Conservation (phyloP, 768 basidiomycete genomes). For the Mycena rosella region DNA sequence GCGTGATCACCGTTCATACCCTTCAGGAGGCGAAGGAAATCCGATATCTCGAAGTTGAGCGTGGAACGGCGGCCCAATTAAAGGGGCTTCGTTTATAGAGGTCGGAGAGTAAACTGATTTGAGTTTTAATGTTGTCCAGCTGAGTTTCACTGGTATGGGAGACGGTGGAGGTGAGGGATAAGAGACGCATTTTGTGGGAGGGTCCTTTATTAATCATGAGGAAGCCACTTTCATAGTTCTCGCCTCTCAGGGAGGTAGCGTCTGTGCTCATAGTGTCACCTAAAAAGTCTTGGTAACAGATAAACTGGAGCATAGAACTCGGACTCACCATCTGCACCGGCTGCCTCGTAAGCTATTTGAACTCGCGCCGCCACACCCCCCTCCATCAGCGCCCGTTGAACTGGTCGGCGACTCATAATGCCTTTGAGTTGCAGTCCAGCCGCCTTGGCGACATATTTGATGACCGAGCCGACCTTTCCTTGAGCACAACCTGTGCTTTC, state of each 20-base stretch:
- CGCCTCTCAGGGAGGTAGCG: conserved; percentile 1
- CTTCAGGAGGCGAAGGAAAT: conserved; percentile 20
- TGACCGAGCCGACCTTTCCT: background rate
- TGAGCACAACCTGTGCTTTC: background rate
- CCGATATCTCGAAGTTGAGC: conserved; percentile 9
- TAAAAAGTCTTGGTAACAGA: background rate
- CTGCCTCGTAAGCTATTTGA: conserved; percentile 30
- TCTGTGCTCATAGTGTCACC: conserved; percentile 4
- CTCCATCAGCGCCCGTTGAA: conserved; percentile 25
- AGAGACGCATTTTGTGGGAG: conserved; percentile 5
- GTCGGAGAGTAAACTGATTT: background rate
- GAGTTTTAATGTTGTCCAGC: conserved; percentile 13
- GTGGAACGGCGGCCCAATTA: background rate
- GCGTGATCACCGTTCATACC: conserved; percentile 18
- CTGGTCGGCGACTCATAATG: conserved; percentile 27
- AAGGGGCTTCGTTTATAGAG: background rate
- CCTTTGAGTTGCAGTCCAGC: background rate
- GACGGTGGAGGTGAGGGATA: conserved; percentile 23
- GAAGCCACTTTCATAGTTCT: conserved; percentile 3
- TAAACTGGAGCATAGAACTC: background rate
- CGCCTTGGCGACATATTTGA: background rate
- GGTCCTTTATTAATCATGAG: conserved; percentile 15
- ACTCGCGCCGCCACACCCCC: conserved; percentile 32
- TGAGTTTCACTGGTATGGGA: conserved; percentile 40
- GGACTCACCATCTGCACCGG: conserved; percentile 19